Evolutionary conservation across 2,329 filamentous ascomycete genomes (phyloP).

Genomic region (Alternaria alternata): DNA sequence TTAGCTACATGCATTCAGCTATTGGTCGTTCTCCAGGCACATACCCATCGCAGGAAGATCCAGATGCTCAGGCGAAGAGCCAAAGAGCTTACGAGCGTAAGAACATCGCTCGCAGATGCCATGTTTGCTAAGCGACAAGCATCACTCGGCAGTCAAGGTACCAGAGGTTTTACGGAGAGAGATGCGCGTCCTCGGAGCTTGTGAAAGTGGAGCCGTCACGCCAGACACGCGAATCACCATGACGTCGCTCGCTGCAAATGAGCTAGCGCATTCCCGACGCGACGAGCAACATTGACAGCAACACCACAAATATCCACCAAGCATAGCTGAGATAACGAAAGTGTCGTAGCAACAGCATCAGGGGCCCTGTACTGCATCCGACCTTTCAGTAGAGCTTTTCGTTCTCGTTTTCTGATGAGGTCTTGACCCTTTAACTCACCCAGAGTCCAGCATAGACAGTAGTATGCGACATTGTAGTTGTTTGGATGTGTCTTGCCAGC

Average conservation of each 20-base stretch:
- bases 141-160: constrained; percentile 15
- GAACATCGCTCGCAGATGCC: constrained; percentile 46
- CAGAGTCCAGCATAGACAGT: too few species aligned
- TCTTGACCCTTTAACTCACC: accelerated
- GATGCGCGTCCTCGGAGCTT: constrained; percentile 15
- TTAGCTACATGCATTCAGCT: constrained; percentile 16
- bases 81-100: constrained; percentile 57
- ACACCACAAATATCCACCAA: background rate
- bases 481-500: too few species aligned
- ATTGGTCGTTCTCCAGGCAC: constrained; percentile 20
- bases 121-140: constrained; percentile 33
- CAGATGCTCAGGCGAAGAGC: constrained; percentile 61
- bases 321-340: too few species aligned
- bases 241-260: constrained; percentile 12
- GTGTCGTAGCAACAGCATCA: too few species aligned
- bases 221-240: constrained; percentile 15
- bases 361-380: too few species aligned
- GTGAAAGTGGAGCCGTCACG: constrained; percentile 15
- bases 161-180: constrained; percentile 1
- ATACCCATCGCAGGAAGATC: constrained; percentile 70
- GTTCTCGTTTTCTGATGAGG: too few species aligned
- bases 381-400: too few species aligned
- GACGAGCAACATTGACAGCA: background rate
- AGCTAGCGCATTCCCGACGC: background rate
- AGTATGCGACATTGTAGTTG: too few species aligned